These are phyloP conservation scores for Cladophialophora bantiana DNA, from an alignment of 2,329 filamentous ascomycete species.

Conservation along the genomic window DNA sequence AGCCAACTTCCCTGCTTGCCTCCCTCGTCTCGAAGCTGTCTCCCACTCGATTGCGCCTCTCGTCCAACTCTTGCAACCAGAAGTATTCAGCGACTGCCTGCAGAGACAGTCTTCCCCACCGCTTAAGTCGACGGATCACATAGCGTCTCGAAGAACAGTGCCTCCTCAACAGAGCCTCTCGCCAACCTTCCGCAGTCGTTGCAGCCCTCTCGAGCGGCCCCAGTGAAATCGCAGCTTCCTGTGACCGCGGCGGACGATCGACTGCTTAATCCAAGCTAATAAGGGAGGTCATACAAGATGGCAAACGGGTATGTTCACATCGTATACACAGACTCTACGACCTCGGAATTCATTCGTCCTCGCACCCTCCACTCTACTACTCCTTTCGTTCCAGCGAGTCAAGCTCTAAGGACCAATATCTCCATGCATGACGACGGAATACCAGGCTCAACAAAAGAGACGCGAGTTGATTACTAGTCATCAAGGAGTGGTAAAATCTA, in stretches of 20 bases:
- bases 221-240: neutral
- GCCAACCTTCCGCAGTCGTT: neutral
- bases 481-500: neutral
- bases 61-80: neutral
- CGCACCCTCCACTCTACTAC: neutral
- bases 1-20: neutral
- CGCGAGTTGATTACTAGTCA: neutral
- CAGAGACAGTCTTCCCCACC: neutral
- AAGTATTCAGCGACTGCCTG: neutral
- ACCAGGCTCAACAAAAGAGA: too few relatives aligned
- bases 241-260: neutral
- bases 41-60: neutral
- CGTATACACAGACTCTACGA: neutral
- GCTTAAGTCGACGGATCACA: neutral
- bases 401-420: neutral
- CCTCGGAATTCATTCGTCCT: neutral
- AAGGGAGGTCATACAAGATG: constrained; percentile 45
- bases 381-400: neutral
- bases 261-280: neutral
- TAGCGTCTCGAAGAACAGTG: neutral
- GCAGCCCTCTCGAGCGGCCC: neutral
- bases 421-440: neutral
- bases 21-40: neutral
- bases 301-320: constrained; percentile 51
- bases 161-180: neutral